Percentiles rank a stretch among this genome's conserved stretches.
Evolutionary conservation across 2,329 filamentous ascomycete genomes (phyloP).

Genomic region (Aspergillus sp.): DNA sequence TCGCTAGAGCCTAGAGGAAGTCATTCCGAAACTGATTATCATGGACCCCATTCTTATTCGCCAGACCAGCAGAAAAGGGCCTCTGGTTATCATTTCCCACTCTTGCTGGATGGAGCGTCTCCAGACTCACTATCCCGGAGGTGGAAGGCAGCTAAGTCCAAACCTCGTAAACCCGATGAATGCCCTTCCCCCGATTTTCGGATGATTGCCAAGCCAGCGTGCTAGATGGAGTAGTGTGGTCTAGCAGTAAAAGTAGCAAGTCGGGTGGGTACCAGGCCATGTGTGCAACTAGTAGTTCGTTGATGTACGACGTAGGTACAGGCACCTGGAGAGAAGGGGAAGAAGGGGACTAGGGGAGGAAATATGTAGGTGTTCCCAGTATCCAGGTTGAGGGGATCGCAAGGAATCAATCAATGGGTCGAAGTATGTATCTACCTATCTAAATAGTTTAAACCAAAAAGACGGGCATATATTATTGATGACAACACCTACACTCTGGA

Average conservation of each 20-base stretch:
- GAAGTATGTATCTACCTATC: neutral
- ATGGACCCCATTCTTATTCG: slow-evolving; percentile 8
- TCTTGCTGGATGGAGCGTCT: neutral
- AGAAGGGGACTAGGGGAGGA: neutral
- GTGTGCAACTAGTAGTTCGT: neutral
- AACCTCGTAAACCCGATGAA: neutral
- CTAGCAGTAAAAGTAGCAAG: neutral
- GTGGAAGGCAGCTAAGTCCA: neutral
- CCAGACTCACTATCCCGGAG: neutral
- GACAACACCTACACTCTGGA: neutral
- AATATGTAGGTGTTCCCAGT: neutral
- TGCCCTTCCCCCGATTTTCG: neutral
- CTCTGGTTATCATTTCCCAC: neutral
- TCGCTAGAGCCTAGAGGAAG: slow-evolving; percentile 1
- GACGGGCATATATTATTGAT: neutral
- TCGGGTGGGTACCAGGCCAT: neutral
- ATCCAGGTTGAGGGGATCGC: neutral
- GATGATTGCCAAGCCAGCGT: neutral
- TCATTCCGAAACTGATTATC: slow-evolving; percentile 6
- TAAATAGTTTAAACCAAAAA: neutral
- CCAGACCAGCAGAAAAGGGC: neutral
- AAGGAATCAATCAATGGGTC: neutral
- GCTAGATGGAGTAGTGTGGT: neutral
- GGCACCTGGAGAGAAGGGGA: too few species aligned
- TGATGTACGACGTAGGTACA: neutral